Evolutionary conservation across 805 yeast genomes (phyloP).

Genomic region (Candida taoyuanica): DNA sequence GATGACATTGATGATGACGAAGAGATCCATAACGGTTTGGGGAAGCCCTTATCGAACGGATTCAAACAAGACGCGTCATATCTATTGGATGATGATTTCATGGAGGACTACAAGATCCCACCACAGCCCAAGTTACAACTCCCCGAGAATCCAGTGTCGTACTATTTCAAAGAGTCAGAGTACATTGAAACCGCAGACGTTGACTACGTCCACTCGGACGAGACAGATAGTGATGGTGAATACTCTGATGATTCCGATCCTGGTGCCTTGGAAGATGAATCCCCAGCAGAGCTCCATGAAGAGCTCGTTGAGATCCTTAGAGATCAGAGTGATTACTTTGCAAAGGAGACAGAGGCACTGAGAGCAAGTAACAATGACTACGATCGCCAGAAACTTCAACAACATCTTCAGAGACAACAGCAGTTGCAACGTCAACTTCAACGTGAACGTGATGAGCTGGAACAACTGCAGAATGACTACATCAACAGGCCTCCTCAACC

Average conservation of each 20-base stretch:
- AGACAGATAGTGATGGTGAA: conserved; percentile 16
- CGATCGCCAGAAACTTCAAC: conserved; percentile 11
- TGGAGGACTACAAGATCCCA: conserved; percentile 11
- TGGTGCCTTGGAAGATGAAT: conserved; percentile 8
- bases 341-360: conserved; percentile 10
- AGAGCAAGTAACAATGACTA: conserved; percentile 7
- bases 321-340: conserved; percentile 13
- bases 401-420: conserved; percentile 14
- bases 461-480: conserved; percentile 21
- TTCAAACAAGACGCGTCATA: no score
- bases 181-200: conserved; percentile 20
- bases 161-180: conserved; percentile 21
- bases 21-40: conserved; percentile 9
- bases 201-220: conserved; percentile 8
- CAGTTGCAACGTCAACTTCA: conserved; percentile 15
- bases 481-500: not conserved
- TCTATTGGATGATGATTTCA: conserved; percentile 29
- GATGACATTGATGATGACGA: conserved; percentile 25
- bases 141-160: conserved; percentile 15
- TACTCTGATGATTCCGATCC: conserved; percentile 15
- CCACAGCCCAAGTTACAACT: conserved; percentile 6
- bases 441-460: conserved; percentile 12
- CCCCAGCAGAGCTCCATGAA: conserved; percentile 13
- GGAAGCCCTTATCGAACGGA: no score
- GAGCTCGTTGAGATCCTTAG: conserved; percentile 14